A percentile compares a stretch with the other conserved stretches of the same genome.
These are phyloP conservation scores for Iris macrosiphon DNA, from an alignment of 106 monocot species.

Conservation along the genomic window DNA sequence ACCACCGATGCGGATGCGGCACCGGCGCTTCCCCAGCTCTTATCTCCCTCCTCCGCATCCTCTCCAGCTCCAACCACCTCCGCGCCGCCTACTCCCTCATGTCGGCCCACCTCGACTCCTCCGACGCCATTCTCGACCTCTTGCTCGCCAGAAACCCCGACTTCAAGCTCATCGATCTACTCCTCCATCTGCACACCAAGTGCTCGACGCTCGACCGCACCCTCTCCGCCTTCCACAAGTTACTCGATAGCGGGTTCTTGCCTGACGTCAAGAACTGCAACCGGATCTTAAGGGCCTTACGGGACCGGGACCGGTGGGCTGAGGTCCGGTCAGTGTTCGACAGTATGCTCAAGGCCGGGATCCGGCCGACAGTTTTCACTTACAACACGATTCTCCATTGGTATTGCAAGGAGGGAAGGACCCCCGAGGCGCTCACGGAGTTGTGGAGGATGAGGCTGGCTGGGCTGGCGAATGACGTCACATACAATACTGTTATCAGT, in stretches of 20 bases:
- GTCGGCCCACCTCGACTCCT: background rate
- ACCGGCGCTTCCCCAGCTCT: too few relatives aligned
- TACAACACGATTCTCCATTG: conserved; percentile 87
- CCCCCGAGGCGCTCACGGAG: conserved; percentile 38
- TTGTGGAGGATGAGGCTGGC: conserved; percentile 49
- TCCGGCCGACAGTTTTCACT: conserved; percentile 51
- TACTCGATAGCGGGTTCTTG: conserved; percentile 30
- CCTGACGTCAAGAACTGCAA: conserved; percentile 82
- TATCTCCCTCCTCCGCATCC: too few relatives aligned
- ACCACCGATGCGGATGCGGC: too few relatives aligned
- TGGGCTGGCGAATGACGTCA: conserved; percentile 56
- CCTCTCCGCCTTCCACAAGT: conserved; percentile 39
- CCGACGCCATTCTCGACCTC: background rate
- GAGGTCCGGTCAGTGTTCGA: conserved; percentile 37
- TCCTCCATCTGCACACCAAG: background rate
- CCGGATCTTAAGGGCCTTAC: conserved; percentile 38
- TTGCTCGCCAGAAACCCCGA: background rate
- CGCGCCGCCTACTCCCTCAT: too few relatives aligned
- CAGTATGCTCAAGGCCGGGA: conserved; percentile 38
- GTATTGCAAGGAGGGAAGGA: conserved; percentile 59
- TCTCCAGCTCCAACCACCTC: too few relatives aligned
- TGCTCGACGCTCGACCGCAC: background rate
- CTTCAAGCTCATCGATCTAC: background rate
- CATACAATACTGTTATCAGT: conserved; percentile 74
- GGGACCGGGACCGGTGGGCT: conserved; percentile 25